Evolutionary conservation across 495 filamentous ascomycete species (phyloP).

Genomic region (Penicillium chermesinum): DNA sequence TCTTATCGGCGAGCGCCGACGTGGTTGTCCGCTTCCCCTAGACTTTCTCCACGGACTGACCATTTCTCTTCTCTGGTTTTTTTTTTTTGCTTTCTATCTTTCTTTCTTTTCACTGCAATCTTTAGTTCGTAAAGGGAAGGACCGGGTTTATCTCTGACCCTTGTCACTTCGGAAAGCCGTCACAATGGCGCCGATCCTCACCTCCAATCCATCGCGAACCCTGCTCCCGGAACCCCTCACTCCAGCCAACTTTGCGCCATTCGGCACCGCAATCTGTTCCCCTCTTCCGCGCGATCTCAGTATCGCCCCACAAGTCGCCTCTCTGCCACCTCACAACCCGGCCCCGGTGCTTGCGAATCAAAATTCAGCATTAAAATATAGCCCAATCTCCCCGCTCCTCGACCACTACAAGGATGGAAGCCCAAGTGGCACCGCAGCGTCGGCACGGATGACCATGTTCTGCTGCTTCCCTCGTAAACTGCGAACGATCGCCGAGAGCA

Average conservation of each 20-base stretch:
- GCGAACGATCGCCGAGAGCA: conserved; percentile 16
- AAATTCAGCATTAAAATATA: conserved; percentile 80
- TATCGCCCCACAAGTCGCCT: conserved; percentile 37
- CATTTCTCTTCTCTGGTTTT: too few relatives aligned
- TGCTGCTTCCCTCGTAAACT: conserved; percentile 68
- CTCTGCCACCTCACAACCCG: conserved; percentile 36
- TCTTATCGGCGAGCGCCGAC: background rate
- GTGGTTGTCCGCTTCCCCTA: background rate
- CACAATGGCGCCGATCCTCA: conserved; percentile 30
- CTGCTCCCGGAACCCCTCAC: conserved; percentile 58
- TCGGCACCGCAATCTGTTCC: conserved; percentile 78
- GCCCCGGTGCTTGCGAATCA: conserved; percentile 65
- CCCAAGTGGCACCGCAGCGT: conserved; percentile 55
- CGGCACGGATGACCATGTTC: conserved; percentile 80
- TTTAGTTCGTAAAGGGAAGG: background rate
- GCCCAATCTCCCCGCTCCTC: conserved; percentile 63
- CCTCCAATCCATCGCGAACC: conserved; percentile 25
- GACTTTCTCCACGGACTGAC: background rate
- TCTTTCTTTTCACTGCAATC: background rate
- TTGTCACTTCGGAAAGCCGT: background rate
- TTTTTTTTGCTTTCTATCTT: background rate
- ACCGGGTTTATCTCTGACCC: too few relatives aligned
- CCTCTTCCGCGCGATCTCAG: conserved; percentile 52
- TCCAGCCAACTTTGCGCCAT: conserved; percentile 62
- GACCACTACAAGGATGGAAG: conserved; percentile 60